Evolutionary conservation across 139 green algal genomes (phyloP), one percentile per base, ranked within the genome.

Genomic region (Chlorella vulgaris): DNA sequence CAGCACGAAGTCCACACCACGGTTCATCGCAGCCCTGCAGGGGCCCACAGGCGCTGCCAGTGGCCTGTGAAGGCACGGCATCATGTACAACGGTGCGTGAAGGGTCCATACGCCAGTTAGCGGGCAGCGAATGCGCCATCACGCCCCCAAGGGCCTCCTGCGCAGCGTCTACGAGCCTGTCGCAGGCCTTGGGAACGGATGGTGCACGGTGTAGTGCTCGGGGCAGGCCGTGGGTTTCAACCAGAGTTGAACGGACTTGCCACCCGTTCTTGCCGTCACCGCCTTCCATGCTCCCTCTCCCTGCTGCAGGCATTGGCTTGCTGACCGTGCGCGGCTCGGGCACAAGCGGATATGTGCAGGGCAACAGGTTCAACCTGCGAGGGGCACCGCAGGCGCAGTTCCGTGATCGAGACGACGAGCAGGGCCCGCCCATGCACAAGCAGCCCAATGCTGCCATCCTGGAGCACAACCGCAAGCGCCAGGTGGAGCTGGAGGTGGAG

Each of bases 341-440:
- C 2, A 99, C 96, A 4, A 97, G 89, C 63, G 96, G 96, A 15
- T 93, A 99, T 94, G 96, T 99, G 13, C 90, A 96, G 84, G 89
- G 80, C 39, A 99, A 99, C 85, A 95, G 95, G 79, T 99, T 99
- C 85, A 96, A 97, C 84, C 69, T 98, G 35, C 85, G 93, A 19
- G 73, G 84, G 3, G 39, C 21, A 21, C 82, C 80, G 28, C 68
- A 65, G 13, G 28, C n/a, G 2, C 50, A 84, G 35, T 61, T 68
- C 19, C 61, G 71, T 3, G 76, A 81, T 8, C 47, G 65, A 21
- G 68, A 84, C 13, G 78, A 80, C 53, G 39, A 80, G 21, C 67
- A 38, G 6, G 62, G 60, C 19, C 60, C 65, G 18, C n/a, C n/a
- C n/a, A 61, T 50, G 26, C 67, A 81, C 66, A 51, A 89, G 24